Base-by-base conservation (phyloP, 1,284 basidiomycete species). In the Ustilago loliicola region DNA sequence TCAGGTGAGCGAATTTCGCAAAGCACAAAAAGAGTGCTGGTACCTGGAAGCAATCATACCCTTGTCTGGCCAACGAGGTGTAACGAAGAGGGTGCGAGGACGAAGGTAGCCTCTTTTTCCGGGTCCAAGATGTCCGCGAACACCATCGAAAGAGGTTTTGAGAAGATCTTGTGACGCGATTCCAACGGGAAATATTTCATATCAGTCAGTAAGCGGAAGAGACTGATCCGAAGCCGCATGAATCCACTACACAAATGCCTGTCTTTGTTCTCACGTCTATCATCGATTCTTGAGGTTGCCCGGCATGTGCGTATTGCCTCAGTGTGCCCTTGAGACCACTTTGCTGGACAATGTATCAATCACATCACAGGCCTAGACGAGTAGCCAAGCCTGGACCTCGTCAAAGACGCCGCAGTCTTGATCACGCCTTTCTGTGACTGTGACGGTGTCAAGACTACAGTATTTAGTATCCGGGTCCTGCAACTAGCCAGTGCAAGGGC, bases 161-260 rank as follows among this genome's bases (percentile, higher is more conserved):
- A 45, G 19, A 45, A 45, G 42, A 45, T 45, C n/a, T 45, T 45
- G 42, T 45, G 42, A 45, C 42, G 42, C 42, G n/a, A 21, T 45
- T 45, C n/a, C n/a, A 21, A 21, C 21, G 21, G 21, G n/a, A n/a
- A 36, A 8, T 15, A 48, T 48, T 42, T 30, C 40, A 17, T 32
- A 27, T 51, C 54, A 38, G 30, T 19, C 42, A 54, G 38, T 8
- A 17, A 21, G n/a, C 45, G 68, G 69, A 72, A 66, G 55, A 23
- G 38, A 13, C 42, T 72, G 21, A n/a, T 72, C 69, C 64, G 69
- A 66, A 32, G 30, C 10, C 5, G 50, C 58, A 62, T 58, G 45
- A 59, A 61, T 38, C 21, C n/a, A 45, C 21, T n/a, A 45, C 42
- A 21, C 19, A 7, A 5, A 9, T 45, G n/a, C n/a, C n/a, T 45